phyloP scores from a whole-genome alignment of 768 basidiomycete species.

The Mycena polygramma region DNA sequence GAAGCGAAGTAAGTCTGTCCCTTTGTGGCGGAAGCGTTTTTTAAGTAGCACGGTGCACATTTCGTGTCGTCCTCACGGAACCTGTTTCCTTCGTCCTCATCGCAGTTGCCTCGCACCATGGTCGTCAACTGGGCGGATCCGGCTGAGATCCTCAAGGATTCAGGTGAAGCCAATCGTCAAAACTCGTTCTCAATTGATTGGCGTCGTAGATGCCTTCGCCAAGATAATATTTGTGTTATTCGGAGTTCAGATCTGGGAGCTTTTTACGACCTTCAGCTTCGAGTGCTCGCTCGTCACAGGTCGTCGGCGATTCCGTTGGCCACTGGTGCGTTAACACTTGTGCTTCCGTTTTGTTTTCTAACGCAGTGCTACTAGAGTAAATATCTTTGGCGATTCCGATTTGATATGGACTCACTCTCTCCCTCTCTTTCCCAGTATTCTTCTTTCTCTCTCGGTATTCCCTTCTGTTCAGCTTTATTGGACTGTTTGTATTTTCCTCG shows the following conservation, averaged over 20 bases:
- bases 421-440: conserved; percentile 54
- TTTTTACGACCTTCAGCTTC: conserved; percentile 72
- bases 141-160: conserved; percentile 57
- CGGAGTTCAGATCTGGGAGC: conserved; percentile 78
- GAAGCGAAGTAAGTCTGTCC: conserved; percentile 33
- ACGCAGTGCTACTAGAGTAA: conserved; percentile 38
- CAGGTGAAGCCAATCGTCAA: conserved; percentile 45
- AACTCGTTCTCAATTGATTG: conserved; percentile 3
- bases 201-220: conserved; percentile 63
- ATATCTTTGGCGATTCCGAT: conserved; percentile 11
- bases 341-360: neutral
- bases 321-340: conserved; percentile 63
- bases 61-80: neutral
- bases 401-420: conserved; percentile 15
- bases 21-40: conserved; percentile 25
- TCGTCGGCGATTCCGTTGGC: conserved; percentile 75
- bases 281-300: conserved; percentile 74
- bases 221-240: conserved; percentile 74
- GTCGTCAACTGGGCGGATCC: conserved; percentile 62
- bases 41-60: conserved; percentile 16
- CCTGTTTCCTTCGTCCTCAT: neutral
- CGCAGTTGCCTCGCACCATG: conserved; percentile 48
- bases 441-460: conserved; percentile 82
- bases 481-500: conserved; percentile 61
- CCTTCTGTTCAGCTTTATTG: conserved; percentile 74